Conservation (phyloP, 768 basidiomycete species). For the Mrakia hoshinonis region DNA sequence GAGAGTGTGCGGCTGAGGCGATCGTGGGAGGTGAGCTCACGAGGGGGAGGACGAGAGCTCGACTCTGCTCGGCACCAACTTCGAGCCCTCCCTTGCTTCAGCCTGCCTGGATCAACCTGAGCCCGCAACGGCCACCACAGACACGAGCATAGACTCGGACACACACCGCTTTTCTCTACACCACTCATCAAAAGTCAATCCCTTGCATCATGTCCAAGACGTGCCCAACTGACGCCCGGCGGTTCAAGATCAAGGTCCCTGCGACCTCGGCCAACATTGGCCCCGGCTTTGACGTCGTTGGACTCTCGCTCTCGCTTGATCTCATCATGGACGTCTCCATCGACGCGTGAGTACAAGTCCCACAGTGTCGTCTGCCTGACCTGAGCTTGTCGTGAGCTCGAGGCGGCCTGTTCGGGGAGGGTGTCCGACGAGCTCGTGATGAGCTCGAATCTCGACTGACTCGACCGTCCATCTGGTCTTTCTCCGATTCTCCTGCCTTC, state of each 20-base stretch:
- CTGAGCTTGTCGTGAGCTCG: neutral
- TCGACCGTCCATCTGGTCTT: neutral
- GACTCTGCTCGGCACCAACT: neutral
- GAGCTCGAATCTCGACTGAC: conserved; percentile 8
- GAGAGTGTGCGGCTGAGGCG: neutral
- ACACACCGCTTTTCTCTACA: neutral
- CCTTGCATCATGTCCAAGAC: conserved; percentile 6
- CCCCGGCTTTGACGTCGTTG: conserved; percentile 97
- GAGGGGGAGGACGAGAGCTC: neutral
- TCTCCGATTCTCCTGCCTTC: neutral
- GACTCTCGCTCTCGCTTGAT: conserved; percentile 84
- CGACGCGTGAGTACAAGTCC: conserved; percentile 26
- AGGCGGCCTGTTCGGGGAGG: neutral
- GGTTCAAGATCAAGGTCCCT: conserved; percentile 69
- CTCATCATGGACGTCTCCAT: conserved; percentile 63
- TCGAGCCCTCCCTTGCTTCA: neutral
- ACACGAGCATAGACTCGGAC: neutral
- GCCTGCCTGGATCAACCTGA: neutral
- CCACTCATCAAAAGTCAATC: neutral
- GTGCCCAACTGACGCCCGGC: conserved; percentile 14
- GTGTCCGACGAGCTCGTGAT: neutral
- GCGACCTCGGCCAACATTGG: conserved; percentile 99
- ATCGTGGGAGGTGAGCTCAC: neutral
- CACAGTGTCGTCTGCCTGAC: neutral
- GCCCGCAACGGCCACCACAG: too few relatives aligned